Evolutionary conservation across 148 eudicot species (phyloP), one percentile per base, ranked within the genome.

Genomic region (Amaranthus palmeri): DNA sequence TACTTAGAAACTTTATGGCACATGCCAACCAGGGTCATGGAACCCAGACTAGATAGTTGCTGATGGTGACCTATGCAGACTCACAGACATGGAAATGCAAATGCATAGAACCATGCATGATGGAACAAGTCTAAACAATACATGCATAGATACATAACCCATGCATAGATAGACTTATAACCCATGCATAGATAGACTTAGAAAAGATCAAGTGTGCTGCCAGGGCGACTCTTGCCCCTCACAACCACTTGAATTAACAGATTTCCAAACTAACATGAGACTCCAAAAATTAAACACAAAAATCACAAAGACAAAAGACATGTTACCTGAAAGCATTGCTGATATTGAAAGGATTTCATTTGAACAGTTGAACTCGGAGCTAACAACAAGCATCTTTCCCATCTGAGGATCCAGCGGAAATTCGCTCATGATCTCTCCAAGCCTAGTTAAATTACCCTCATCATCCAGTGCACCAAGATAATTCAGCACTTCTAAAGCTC

Each of bases 311-410:
- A 42, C 4, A 46, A 11, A 9, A 15, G 67, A 66, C 49, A 41
- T 25, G 5, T 8, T 79, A 89, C 92, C 95, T 85, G 98, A 93
- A 70, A 93, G 96, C 96, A 90, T 90, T 25, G 98, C 98, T 5
- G 96, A 85, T 54, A 93, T 79, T n/a, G 96, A 92, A 56, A 93
- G 86, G 54, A 90, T 87, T 68, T 90, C 95, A 67, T 91, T 91
- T 40, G 92, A 91, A 70, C 96, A 91, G 71, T 89, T 90, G 60
- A 85, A 88, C 67, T 88, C 90, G 6, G 86, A 82, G 71, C 96
- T 88, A 67, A 84, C 86, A 43, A 92, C 96, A 61, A 92, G 90
- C 93, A 92, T 92, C 83, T 92, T 89, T 8, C 78, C 82, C 92
- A 92, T 89, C 79, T 92, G 97, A 8, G 95, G 95, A 72, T 92